Conservation (phyloP, 2,329 filamentous ascomycete genomes). For the Curvularia eragrostidis region DNA sequence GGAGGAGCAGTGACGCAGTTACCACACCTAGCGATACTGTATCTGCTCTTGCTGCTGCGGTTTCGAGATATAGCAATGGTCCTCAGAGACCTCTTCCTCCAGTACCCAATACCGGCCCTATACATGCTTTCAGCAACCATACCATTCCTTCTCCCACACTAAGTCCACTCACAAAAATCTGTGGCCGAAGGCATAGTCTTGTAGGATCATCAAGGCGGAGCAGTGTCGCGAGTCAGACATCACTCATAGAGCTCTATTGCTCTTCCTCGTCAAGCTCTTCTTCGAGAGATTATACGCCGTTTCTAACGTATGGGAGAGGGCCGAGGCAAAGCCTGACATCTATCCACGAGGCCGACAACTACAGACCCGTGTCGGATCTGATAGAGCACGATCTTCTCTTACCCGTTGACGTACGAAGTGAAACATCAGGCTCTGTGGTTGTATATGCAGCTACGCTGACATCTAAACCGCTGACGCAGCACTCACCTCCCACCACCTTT, state of each 20-base stretch:
- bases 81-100: conserved; percentile 13
- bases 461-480: conserved; percentile 21
- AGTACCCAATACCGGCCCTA: not conserved
- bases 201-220: conserved; percentile 7
- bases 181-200: conserved; percentile 15
- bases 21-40: conserved; percentile 14
- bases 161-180: conserved; percentile 24
- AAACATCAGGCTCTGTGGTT: conserved; percentile 39
- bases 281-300: conserved; percentile 28
- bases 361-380: conserved; percentile 32
- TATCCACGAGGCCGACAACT: conserved; percentile 15
- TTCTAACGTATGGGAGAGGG: conserved; percentile 29
- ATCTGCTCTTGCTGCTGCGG: conserved; percentile 26
- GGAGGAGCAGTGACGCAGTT: conserved; percentile 14
- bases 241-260: conserved; percentile 23
- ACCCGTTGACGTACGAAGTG: conserved; percentile 35
- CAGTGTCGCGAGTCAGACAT: conserved; percentile 28
- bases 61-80: conserved; percentile 18
- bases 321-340: not conserved
- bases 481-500: not conserved
- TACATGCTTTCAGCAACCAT: conserved; percentile 17
- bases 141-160: conserved; percentile 31
- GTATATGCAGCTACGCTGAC: conserved; percentile 34
- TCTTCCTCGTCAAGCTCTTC: conserved; percentile 26
- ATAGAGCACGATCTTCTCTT: conserved; percentile 42